Percentiles rank a stretch among this genome's conserved stretches.
Evolutionary conservation across 225 moss, liverwort and hornwort genomes (phyloP).

Genomic region (Pleurozium schreberi): DNA sequence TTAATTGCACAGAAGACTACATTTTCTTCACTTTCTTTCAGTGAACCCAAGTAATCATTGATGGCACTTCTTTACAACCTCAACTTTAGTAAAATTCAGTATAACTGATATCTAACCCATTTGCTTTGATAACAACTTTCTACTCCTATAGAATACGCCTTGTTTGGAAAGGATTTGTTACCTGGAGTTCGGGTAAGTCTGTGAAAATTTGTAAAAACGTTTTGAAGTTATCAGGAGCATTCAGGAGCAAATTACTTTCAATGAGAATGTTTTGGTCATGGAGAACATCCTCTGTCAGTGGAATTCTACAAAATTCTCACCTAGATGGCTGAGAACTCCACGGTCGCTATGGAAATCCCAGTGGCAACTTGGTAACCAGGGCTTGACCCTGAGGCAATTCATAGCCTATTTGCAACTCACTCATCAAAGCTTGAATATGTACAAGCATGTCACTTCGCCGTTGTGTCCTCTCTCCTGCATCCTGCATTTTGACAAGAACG

Average conservation of each 20-base stretch:
- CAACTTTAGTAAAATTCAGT: not conserved
- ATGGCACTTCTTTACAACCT: not conserved
- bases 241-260: not conserved
- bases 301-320: not conserved
- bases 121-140: not conserved
- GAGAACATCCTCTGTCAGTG: not conserved
- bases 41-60: not conserved
- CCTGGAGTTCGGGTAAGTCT: not conserved
- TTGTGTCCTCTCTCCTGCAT: conserved; percentile 76
- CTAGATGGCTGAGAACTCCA: not conserved
- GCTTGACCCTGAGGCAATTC: conserved; percentile 48
- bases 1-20: not conserved
- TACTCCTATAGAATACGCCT: not conserved
- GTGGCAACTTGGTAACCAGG: conserved; percentile 14
- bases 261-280: not conserved
- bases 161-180: not conserved
- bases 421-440: conserved; percentile 52
- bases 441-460: conserved; percentile 66
- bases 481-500: conserved; percentile 15
- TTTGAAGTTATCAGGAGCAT: not conserved
- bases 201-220: not conserved
- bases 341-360: not conserved
- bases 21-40: too few relatives aligned
- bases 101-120: not conserved
- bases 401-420: conserved; percentile 51